phyloP scores from a whole-genome alignment of 352 stramenopile species.

The Elongisporangium anandrum region DNA sequence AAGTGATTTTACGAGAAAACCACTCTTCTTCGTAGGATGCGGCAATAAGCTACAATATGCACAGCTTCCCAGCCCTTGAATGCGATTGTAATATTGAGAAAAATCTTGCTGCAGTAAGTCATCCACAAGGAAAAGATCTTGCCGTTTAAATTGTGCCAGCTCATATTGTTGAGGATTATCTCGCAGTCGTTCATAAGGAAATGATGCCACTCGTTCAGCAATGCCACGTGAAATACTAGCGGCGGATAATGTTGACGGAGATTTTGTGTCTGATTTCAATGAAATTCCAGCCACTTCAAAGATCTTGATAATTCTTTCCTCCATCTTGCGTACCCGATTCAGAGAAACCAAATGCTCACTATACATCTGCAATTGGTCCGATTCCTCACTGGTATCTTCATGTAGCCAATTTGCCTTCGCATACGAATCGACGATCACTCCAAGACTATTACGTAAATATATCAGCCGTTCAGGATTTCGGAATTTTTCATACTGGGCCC shows the following conservation, averaged over 20 bases:
- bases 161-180: slow-evolving; percentile 37
- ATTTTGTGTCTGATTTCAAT: slow-evolving; percentile 7
- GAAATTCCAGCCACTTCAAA: slow-evolving; percentile 30
- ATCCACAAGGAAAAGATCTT: slow-evolving; percentile 79
- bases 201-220: slow-evolving; percentile 47
- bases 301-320: slow-evolving; percentile 43
- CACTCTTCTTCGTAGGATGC: slow-evolving; percentile 62
- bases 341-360: slow-evolving; percentile 45
- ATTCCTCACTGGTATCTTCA: slow-evolving; percentile 3
- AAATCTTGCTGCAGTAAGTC: slow-evolving; percentile 62
- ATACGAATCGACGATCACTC: slow-evolving; percentile 21
- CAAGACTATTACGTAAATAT: slow-evolving; percentile 20
- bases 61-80: slow-evolving; percentile 62
- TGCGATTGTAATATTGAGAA: slow-evolving; percentile 35
- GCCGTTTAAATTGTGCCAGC: slow-evolving; percentile 67
- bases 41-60: slow-evolving; percentile 49
- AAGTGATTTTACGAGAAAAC: slow-evolving; percentile 71
- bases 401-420: slow-evolving; percentile 44
- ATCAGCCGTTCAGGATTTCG: slow-evolving; percentile 8
- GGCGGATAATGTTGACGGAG: slow-evolving; percentile 10
- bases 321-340: slow-evolving; percentile 48
- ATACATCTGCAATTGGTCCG: slow-evolving; percentile 15
- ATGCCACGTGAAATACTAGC: slow-evolving; percentile 53
- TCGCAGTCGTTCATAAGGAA: slow-evolving; percentile 47
- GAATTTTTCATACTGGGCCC: slow-evolving; percentile 40